phyloP scores from a whole-genome alignment of 768 basidiomycete species.

The Leucogyrophana mollusca region DNA sequence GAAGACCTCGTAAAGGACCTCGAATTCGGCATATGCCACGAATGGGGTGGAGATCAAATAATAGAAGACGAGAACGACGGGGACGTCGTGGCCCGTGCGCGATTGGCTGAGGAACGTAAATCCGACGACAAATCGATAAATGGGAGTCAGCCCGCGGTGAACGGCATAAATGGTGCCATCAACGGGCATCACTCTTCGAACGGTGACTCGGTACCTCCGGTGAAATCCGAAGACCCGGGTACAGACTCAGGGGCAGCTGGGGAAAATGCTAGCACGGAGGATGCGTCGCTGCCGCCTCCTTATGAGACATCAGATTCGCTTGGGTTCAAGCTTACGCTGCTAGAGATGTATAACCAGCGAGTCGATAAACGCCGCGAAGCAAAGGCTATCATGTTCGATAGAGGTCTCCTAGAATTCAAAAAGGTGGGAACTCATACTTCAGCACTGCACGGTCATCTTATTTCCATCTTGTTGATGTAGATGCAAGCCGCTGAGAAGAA shows the following conservation, averaged over 20 bases:
- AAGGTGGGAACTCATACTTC: conserved; percentile 56
- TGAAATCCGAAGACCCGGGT: conserved; percentile 47
- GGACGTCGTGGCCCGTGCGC: conserved; percentile 57
- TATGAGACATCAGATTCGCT: conserved; percentile 84
- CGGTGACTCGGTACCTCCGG: conserved; percentile 24
- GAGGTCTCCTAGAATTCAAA: conserved; percentile 90
- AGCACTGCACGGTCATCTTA: background rate
- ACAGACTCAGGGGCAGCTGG: conserved; percentile 39
- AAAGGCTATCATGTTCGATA: conserved; percentile 89
- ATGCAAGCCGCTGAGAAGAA: conserved; percentile 92
- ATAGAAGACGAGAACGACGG: conserved; percentile 75
- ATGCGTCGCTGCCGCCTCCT: conserved; percentile 69
- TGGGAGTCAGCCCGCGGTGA: conserved; percentile 21
- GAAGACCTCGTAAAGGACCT: conserved; percentile 94
- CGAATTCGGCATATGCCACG: conserved; percentile 87
- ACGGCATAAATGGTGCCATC: conserved; percentile 24
- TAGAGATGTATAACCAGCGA: conserved; percentile 90
- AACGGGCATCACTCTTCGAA: conserved; percentile 38
- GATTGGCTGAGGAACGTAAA: conserved; percentile 40
- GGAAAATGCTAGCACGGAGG: conserved; percentile 44
- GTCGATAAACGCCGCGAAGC: conserved; percentile 81
- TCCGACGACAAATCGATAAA: conserved; percentile 14
- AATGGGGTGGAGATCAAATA: conserved; percentile 82
- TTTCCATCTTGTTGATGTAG: conserved; percentile 37
- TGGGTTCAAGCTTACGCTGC: conserved; percentile 80